Conservation (phyloP, 176 grass and related monocot species). For the Oryza brachyantha region DNA sequence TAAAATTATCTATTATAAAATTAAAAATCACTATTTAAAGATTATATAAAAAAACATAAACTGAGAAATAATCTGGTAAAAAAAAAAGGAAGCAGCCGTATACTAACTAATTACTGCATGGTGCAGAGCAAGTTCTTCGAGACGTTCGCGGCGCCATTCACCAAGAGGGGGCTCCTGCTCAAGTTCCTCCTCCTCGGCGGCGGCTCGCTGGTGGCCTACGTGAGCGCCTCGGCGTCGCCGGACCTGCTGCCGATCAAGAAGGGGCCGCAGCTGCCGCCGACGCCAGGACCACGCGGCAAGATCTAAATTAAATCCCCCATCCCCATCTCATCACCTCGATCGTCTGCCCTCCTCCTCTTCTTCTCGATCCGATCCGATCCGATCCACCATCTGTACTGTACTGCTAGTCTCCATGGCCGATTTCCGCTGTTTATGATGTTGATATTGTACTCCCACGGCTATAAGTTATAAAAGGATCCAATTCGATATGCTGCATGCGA, state of each 20-base stretch:
- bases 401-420: background rate
- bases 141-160: constrained; percentile 91
- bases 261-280: constrained; percentile 85
- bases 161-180: constrained; percentile 92
- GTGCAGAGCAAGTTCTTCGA: constrained; percentile 99
- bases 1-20: too few relatives aligned
- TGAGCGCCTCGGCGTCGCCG: constrained; percentile 57
- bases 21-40: too few relatives aligned
- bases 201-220: constrained; percentile 73
- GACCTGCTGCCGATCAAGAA: constrained; percentile 97
- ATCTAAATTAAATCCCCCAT: constrained; percentile 44
- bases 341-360: background rate
- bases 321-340: background rate
- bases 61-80: too few relatives aligned
- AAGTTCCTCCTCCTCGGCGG: constrained; percentile 92
- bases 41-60: too few relatives aligned
- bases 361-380: background rate
- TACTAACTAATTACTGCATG: background rate
- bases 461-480: constrained; percentile 20
- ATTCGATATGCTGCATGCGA: background rate
- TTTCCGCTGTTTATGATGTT: constrained; percentile 17
- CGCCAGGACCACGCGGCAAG: constrained; percentile 75
- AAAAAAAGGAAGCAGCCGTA: too few relatives aligned
- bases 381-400: constrained; percentile 1
- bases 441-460: constrained; percentile 40